These are phyloP conservation scores for Naganishia randhawae DNA, from an alignment of 768 basidiomycete species.

Conservation along the genomic window DNA sequence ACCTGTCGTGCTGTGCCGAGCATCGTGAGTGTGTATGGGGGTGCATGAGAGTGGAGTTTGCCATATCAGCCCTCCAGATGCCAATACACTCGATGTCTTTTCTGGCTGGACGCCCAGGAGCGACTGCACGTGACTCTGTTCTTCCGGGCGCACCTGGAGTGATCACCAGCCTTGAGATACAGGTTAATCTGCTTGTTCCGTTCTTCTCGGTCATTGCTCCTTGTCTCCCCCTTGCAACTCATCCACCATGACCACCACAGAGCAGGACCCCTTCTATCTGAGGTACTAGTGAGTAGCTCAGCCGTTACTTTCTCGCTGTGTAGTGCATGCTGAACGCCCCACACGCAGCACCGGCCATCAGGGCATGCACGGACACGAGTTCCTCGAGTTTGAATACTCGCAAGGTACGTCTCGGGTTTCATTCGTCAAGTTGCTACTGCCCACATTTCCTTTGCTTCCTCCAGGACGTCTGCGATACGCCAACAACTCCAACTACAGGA, in stretches of 20 bases:
- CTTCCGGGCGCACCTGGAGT: not conserved
- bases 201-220: too few species aligned
- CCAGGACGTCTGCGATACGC: constrained; percentile 79
- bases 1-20: not conserved
- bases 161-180: not conserved
- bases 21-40: not conserved
- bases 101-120: not conserved
- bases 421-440: not conserved
- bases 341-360: constrained; percentile 96
- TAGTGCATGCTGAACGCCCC: not conserved
- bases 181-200: too few species aligned
- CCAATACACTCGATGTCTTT: not conserved
- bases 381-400: constrained; percentile 96
- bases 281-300: constrained; percentile 48
- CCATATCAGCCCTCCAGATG: not conserved
- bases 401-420: constrained; percentile 58
- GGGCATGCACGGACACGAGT: constrained; percentile 95
- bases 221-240: not conserved
- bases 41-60: too few species aligned
- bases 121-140: not conserved
- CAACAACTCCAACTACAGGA: constrained; percentile 98
- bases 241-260: constrained; percentile 28
- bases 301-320: not conserved
- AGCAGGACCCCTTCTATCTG: constrained; percentile 52
- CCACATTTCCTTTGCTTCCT: not conserved